Evolutionary conservation across 2,329 filamentous ascomycete species (phyloP), one percentile per base, ranked within the genome.

Genomic region (Tolypocladium endophyticum): DNA sequence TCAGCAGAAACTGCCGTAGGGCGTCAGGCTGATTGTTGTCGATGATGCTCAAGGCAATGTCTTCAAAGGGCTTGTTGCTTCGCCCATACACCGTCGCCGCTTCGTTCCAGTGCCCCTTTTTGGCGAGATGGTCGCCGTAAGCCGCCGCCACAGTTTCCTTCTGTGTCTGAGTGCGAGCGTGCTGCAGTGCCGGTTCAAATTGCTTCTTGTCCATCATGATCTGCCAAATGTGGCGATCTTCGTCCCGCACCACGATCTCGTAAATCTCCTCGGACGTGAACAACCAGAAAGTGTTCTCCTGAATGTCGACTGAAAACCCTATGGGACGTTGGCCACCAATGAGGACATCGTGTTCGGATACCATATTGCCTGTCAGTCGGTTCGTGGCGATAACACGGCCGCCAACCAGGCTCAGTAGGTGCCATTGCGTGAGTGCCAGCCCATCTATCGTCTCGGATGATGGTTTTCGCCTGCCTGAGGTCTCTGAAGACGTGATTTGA

Each of bases 281-380:
- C 2, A 99, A 81, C 94, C 95, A 99, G 70, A 93, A 97, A 0
- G 94, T 99, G 69, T 93, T 95, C 78, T 97, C 96, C 72, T 94
- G 93, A 62, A 89, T 83, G 72, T 99, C 94, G 11, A 93, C 87
- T 57, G 92, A 87, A 23, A 99, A 82, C 0, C 90, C 92, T n/a
- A 99, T 77, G 5, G 87, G 85, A 67, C 81, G 87, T 67, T 96
- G 89, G 0, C 88, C 89, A 5, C 85, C 82, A 59, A 93, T 88
- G 18, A 97, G 79, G 5, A 99, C 88, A 28, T 87, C 80, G 73
- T 97, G 92, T 70, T 97, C 90, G 66, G 94, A 95, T 1, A 96
- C 88, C 55, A 93, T 80, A 57, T 87, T 85, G 35, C 93, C 91
- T 47, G 92, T 94, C 55, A 99, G 81, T 38, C 92, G 84, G 70